phyloP scores from a whole-genome alignment of 768 basidiomycete genomes.

The Boletus insuetus region DNA sequence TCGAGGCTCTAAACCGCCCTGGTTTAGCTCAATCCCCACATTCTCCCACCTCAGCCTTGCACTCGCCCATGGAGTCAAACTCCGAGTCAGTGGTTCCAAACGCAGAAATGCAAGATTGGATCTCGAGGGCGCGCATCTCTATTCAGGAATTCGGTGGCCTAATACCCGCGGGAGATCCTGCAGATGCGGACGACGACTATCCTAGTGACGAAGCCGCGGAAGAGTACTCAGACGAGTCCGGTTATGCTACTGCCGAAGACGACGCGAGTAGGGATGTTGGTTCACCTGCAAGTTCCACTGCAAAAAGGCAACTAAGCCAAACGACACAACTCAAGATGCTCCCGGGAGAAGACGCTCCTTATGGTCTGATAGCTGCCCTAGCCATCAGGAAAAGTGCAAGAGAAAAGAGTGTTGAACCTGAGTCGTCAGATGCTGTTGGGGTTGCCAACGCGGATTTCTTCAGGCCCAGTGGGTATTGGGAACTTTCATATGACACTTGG shows the following conservation, averaged over 20 bases:
- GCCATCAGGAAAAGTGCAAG: conserved; percentile 45
- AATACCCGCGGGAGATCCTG: conserved; percentile 59
- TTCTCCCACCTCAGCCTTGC: conserved; percentile 30
- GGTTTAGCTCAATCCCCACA: conserved; percentile 34
- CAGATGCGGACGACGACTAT: conserved; percentile 41
- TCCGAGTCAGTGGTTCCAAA: conserved; percentile 34
- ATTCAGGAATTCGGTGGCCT: conserved; percentile 66
- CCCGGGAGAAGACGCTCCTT: conserved; percentile 62
- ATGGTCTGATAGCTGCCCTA: conserved; percentile 73
- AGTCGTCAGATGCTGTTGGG: conserved; percentile 52
- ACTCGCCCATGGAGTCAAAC: conserved; percentile 26
- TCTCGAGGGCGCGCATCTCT: conserved; percentile 67
- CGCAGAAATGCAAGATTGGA: conserved; percentile 73
- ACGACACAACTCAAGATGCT: conserved; percentile 50
- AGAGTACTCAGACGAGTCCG: conserved; percentile 35
- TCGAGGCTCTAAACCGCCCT: conserved; percentile 46
- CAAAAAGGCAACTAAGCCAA: conserved; percentile 39
- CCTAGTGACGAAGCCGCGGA: conserved; percentile 39
- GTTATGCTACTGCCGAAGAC: conserved; percentile 25
- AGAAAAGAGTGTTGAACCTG: conserved; percentile 41
- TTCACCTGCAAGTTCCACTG: conserved; percentile 32
- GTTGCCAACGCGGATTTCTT: conserved; percentile 72
- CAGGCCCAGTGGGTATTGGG: conserved; percentile 47
- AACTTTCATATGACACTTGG: not conserved
- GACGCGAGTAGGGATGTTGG: conserved; percentile 20